These are phyloP conservation scores for Aspergillus sp. DNA, from an alignment of 2,329 filamentous ascomycete species.

Conservation along the genomic window DNA sequence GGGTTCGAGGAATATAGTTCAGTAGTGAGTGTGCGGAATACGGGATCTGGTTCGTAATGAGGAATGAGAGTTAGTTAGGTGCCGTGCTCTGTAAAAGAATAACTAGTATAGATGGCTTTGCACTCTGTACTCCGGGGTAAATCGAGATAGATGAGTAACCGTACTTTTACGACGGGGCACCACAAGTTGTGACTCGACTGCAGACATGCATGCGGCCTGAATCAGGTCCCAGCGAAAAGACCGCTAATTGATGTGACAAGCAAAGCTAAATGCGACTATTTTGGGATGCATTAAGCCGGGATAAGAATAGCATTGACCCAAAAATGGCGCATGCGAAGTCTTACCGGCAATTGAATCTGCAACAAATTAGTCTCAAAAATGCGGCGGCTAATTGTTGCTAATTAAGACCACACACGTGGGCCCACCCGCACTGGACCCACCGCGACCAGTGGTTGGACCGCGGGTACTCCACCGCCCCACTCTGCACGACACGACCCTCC, in stretches of 20 bases:
- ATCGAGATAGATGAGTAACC: no score
- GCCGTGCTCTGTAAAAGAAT: no score
- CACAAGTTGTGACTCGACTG: no score
- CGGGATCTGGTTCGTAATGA: no score
- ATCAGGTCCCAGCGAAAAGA: background rate
- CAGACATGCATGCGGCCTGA: background rate
- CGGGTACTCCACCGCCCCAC: constrained; percentile 5
- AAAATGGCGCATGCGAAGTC: background rate
- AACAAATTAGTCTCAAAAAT: background rate
- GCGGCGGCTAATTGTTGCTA: constrained; percentile 11
- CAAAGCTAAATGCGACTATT: constrained; percentile 8
- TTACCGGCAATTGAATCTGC: background rate
- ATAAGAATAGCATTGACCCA: constrained; percentile 1
- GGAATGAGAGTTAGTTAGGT: no score
- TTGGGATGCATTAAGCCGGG: constrained; percentile 4
- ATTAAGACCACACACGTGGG: constrained; percentile 4
- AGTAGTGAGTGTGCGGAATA: no score
- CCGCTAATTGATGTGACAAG: background rate
- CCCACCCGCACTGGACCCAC: constrained; percentile 3
- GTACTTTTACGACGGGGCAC: no score
- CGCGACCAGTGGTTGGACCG: constrained; percentile 11
- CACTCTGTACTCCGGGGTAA: no score
- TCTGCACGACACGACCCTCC: constrained; percentile 11
- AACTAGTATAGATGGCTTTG: no score
- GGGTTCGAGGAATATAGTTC: background rate